phyloP scores from a whole-genome alignment of 345 rosid species.

The Eutrema japonicum region DNA sequence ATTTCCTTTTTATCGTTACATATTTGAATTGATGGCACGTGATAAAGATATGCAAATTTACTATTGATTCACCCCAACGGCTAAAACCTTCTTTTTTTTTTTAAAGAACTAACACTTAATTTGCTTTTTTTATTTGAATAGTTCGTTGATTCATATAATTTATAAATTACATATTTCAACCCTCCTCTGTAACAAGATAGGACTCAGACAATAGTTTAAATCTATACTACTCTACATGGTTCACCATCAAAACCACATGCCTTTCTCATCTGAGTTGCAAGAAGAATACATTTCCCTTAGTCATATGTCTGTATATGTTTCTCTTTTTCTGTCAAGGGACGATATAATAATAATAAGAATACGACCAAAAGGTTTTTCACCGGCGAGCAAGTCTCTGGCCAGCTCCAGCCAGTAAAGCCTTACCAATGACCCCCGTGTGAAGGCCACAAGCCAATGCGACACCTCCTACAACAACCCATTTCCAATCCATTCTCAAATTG shows the following conservation, averaged over 20 bases:
- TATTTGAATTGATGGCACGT: no score
- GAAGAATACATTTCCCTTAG: conserved; percentile 22
- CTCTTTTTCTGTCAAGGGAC: conserved; percentile 29
- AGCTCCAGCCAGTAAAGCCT: conserved; percentile 76
- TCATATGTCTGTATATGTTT: conserved; percentile 14
- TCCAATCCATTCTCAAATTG: conserved; percentile 76
- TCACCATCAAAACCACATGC: conserved; percentile 38
- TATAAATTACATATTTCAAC: conserved; percentile 17
- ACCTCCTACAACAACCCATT: conserved; percentile 85
- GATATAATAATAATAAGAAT: conserved; percentile 22
- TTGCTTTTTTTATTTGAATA: no score
- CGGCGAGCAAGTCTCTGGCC: conserved; percentile 79
- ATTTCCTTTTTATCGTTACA: no score
- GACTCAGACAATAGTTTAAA: conserved; percentile 19
- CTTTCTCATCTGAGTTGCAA: conserved; percentile 25
- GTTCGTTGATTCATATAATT: conserved; percentile 15
- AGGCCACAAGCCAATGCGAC: conserved; percentile 81
- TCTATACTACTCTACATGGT: conserved; percentile 29
- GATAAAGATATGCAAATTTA: no score
- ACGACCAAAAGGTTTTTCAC: conserved; percentile 46
- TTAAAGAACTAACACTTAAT: no score
- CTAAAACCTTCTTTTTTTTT: no score
- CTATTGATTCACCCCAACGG: no score
- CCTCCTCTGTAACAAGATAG: conserved; percentile 18
- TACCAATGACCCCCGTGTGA: conserved; percentile 71